Conservation (phyloP, 164 flowering plant species). For the Sextonia rubra region DNA sequence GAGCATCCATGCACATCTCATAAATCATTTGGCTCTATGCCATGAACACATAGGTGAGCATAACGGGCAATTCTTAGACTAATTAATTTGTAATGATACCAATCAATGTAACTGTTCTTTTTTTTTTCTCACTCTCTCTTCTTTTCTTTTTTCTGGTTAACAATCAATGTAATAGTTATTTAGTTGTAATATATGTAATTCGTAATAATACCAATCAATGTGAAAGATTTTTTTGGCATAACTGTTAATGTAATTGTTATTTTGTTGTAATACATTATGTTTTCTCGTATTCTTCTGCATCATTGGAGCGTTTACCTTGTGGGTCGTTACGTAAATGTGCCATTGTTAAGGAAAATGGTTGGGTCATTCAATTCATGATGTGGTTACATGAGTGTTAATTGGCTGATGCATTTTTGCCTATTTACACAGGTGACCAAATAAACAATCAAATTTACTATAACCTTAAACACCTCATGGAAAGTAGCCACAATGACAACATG, state of each 20-base stretch:
- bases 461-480: constrained; percentile 39
- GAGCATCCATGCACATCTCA: constrained; percentile 47
- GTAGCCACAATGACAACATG: constrained; percentile 60
- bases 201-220: no score
- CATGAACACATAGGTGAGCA: constrained; percentile 47
- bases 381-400: background rate
- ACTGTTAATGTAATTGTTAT: no score
- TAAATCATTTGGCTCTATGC: constrained; percentile 38
- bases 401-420: background rate
- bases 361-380: background rate
- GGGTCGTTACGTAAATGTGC: background rate
- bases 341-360: background rate
- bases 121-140: no score
- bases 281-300: no score
- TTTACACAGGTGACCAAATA: constrained; percentile 42
- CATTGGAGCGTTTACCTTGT: background rate
- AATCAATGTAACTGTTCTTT: no score
- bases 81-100: background rate
- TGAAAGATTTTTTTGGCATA: no score
- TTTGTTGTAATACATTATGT: background rate
- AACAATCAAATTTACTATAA: constrained; percentile 33
- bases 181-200: no score
- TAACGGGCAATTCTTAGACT: background rate
- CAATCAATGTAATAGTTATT: no score
- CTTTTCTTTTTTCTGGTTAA: no score